Evolutionary conservation across 768 basidiomycete species (phyloP), one percentile per base, ranked within the genome.

Genomic region (Lactarius indigo): DNA sequence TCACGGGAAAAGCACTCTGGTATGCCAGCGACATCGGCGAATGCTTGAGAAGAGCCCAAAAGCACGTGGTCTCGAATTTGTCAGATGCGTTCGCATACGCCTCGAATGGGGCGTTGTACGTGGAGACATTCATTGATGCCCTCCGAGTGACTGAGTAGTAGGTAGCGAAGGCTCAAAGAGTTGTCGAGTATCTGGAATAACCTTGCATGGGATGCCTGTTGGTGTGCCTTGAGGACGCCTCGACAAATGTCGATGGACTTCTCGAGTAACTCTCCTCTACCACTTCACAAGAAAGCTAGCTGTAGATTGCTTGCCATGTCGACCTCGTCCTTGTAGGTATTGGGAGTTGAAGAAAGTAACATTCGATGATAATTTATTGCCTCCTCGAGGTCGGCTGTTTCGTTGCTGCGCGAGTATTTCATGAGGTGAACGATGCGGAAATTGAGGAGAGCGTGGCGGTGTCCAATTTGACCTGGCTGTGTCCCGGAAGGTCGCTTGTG

Each of bases 201-300:
- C 18, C 17, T 18, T 35, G 44, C 47, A 7, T 28, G 57, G 6
- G 35, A 58, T 13, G 13, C 18, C 28, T 35, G 30, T n/a, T 41
- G 42, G 10, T 47, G 10, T 15, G 56, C 7, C 26, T 47, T 23
- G 13, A 64, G 33, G 44, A 37, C 42, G 35, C 26, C 35, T n/a
- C 62, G 41, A 31, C 63, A 57, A 8, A 64, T 35, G n/a, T 57
- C 33, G 42, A 64, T 64, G 4, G 63, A 47, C 23, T 37, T 47
- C 28, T 64, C 56, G 26, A 57, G 63, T 44, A 64, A 37, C 6
- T 57, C 17, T 9, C 37, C 42, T 20, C 31, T 44, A 33, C 42
- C 63, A 26, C 62, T 35, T 31, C 17, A 42, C 42, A 35, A 6
- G 31, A 57, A 63, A 23, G 41, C 62, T 8, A 35, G 30, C 13